Evolutionary conservation across 371 early-diverging fungal genomes (phyloP).

Genomic region (Apophysomyces sp.): DNA sequence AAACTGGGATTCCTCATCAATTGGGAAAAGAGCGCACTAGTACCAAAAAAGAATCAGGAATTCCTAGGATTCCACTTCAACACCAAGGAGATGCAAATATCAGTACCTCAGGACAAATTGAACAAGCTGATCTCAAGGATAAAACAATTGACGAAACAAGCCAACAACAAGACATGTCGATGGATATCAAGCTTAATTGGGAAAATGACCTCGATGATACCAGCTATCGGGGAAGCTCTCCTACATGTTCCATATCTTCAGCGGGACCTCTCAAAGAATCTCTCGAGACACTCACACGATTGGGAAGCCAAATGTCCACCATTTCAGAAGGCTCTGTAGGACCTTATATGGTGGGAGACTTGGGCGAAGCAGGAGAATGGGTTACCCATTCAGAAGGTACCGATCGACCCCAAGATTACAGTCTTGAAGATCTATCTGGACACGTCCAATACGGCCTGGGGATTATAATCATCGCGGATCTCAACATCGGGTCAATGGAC

Average conservation of each 20-base stretch:
- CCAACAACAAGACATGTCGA: slow-evolving; percentile 1
- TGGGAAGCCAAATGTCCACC: slow-evolving; percentile 4
- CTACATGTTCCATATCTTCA: slow-evolving; percentile 18
- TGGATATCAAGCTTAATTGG: slow-evolving; percentile 15
- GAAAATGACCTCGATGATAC: slow-evolving; percentile 13
- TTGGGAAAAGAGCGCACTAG: slow-evolving; percentile 12
- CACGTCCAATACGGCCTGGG: slow-evolving; percentile 17
- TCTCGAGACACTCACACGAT: not conserved
- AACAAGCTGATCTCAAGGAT: slow-evolving; percentile 1
- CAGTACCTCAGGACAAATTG: slow-evolving; percentile 6
- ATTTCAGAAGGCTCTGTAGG: not conserved
- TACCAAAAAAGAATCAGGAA: slow-evolving; percentile 1
- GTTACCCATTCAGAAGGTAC: slow-evolving; percentile 5
- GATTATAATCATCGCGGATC: not conserved
- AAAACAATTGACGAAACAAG: not conserved
- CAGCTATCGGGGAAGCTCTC: slow-evolving; percentile 14
- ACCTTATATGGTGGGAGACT: slow-evolving; percentile 8
- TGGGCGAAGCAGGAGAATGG: not conserved
- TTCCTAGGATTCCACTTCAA: slow-evolving; percentile 15
- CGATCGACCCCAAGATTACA: not conserved
- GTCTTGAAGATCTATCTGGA: slow-evolving; percentile 3
- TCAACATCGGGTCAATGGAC: slow-evolving; percentile 19
- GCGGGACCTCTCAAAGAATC: slow-evolving; percentile 5
- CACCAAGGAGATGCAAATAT: slow-evolving; percentile 9
- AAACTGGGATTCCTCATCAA: slow-evolving; percentile 10